Percentiles rank a stretch among this genome's conserved stretches.
Conservation (phyloP, 176 grass and related monocot genomes). For the Aegilops longissima region DNA sequence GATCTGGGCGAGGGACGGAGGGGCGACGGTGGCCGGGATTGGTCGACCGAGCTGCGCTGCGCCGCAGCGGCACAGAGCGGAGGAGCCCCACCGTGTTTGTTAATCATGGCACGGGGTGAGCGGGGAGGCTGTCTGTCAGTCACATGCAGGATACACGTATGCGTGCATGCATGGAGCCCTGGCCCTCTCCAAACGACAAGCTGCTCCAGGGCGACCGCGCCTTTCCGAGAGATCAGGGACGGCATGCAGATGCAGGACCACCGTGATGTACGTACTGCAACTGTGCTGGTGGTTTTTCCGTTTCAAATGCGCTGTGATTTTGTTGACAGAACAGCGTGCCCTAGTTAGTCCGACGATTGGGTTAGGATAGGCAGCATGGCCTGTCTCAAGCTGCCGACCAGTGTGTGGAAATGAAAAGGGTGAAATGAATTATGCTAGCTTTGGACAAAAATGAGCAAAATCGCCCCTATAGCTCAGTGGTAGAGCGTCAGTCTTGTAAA, state of each 20-base stretch:
- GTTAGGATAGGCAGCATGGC: background rate
- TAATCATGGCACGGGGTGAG: background rate
- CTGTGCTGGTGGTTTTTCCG: background rate
- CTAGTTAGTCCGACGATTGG: background rate
- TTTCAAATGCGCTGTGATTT: background rate
- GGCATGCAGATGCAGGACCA: background rate
- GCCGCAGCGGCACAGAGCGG: background rate
- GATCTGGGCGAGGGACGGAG: background rate
- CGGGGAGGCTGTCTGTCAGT: background rate
- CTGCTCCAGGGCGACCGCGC: background rate
- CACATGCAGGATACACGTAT: too few relatives aligned
- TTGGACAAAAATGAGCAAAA: too few relatives aligned
- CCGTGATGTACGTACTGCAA: background rate
- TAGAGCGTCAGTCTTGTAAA: constrained; percentile 99
- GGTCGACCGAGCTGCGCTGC: background rate
- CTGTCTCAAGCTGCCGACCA: background rate
- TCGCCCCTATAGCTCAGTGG: constrained; percentile 57
- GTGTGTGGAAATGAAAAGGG: background rate
- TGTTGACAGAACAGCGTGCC: background rate
- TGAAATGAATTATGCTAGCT: fast-evolving
- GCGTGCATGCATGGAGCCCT: too few relatives aligned
- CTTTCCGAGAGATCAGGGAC: constrained; percentile 20
- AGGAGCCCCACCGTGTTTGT: constrained; percentile 13
- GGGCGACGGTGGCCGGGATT: too few relatives aligned
- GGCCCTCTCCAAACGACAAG: constrained; percentile 6